phyloP scores from a whole-genome alignment of 768 basidiomycete genomes.

The Collybia sordida region DNA sequence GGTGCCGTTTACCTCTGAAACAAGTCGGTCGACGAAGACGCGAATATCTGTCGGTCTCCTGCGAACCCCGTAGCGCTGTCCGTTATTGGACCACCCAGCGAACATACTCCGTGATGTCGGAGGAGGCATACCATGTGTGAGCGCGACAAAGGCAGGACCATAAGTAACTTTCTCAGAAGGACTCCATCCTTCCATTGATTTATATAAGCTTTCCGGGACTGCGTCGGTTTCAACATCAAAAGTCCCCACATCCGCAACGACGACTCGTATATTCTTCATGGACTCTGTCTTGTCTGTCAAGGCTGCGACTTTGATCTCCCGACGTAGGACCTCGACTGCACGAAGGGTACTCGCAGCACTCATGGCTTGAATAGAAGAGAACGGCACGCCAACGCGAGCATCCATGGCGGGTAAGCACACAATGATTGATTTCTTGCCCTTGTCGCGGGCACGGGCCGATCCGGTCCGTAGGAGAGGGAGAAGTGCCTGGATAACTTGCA shows the following conservation, averaged over 20 bases:
- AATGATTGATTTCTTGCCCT: slow-evolving; percentile 60
- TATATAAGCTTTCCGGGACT: slow-evolving; percentile 36
- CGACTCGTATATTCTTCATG: slow-evolving; percentile 67
- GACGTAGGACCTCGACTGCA: slow-evolving; percentile 69
- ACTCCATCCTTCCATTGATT: slow-evolving; percentile 71
- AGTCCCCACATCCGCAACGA: slow-evolving; percentile 72
- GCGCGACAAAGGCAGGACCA: slow-evolving; percentile 62
- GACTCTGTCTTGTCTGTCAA: slow-evolving; percentile 53
- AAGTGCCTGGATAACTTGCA: slow-evolving; percentile 74
- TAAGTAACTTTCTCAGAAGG: slow-evolving; percentile 73
- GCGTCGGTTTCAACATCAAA: slow-evolving; percentile 36
- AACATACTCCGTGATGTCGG: slow-evolving; percentile 14
- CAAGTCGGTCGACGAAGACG: slow-evolving; percentile 57
- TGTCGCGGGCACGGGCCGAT: slow-evolving; percentile 53
- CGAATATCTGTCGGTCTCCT: slow-evolving; percentile 57
- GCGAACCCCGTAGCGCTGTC: slow-evolving; percentile 36
- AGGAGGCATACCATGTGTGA: slow-evolving; percentile 30
- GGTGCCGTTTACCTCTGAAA: slow-evolving; percentile 61
- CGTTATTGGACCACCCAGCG: slow-evolving; percentile 34
- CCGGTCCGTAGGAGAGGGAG: slow-evolving; percentile 74
- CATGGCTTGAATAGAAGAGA: slow-evolving; percentile 68
- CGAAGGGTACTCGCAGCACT: slow-evolving; percentile 71
- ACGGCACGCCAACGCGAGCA: slow-evolving; percentile 75
- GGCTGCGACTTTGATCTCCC: slow-evolving; percentile 64
- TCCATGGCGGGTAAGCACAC: slow-evolving; percentile 76